Evolutionary conservation across 2,329 filamentous ascomycete genomes (phyloP), one percentile per base, ranked within the genome.

Genomic region (Amauroascus verrucosus): DNA sequence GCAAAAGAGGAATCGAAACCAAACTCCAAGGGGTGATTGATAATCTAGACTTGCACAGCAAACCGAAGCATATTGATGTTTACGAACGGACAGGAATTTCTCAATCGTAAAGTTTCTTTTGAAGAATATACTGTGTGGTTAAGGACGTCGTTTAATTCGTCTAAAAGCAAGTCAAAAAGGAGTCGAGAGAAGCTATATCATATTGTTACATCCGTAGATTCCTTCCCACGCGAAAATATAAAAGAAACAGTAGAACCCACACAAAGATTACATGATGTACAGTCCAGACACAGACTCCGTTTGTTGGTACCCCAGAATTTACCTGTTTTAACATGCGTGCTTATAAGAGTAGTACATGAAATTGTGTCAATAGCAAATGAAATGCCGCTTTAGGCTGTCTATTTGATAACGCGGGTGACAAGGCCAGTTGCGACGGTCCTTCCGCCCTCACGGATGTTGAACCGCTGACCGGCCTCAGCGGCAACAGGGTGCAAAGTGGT

Each of bases 401-500:
- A 75, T 57, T 73, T 72, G 48, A 80, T 57, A 66, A 93, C 83
- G 64, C 84, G 83, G 60, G 87, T 93, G 64, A 89, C 78, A 63
- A 93, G 76, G 71, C 87, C 87, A 63, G 87, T 93, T 63, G 86
- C 87, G 55, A 93, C 86, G 56, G 87, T 93, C 64, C 88, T 83
- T 65, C 91, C 90, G 77, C 93, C 93, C 78, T 98, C 93, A 74
- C 93, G 88, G 69, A 98, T 83, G 79, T 97, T 98, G 82, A 98
- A 93, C 65, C 93, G 87, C 78, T 96, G 88, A 63, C 93, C 91
- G 58, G 81, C 76, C 77, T 98, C 93, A 59, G 96, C 75, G 56
- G 91, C 91, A 65, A 94, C 81, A 59, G 91, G 88, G 73, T 86
- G 77, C 73, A 88, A 82, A 67, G 95, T 83, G 64, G 85, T 82